These are phyloP conservation scores for Rhizopogon vesiculosus DNA, from an alignment of 768 basidiomycete species.

Conservation along the genomic window DNA sequence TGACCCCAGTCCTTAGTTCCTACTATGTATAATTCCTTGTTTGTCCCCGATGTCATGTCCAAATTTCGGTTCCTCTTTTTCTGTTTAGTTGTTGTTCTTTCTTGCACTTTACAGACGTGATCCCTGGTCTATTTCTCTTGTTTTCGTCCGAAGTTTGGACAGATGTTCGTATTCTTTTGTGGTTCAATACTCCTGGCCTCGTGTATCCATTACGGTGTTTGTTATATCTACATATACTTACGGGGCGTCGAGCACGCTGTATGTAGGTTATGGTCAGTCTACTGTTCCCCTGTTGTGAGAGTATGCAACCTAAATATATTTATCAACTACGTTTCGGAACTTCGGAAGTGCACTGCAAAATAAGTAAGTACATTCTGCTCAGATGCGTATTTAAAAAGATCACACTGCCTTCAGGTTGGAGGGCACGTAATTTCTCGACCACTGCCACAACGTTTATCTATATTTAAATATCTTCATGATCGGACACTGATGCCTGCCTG, in stretches of 20 bases:
- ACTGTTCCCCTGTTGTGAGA: slow-evolving; percentile 8
- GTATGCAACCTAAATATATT: neutral
- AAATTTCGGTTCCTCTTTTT: slow-evolving; percentile 6
- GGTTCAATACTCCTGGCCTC: slow-evolving; percentile 2
- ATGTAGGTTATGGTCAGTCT: slow-evolving; percentile 27
- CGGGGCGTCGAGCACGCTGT: slow-evolving; percentile 18
- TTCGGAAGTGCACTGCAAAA: too few relatives aligned
- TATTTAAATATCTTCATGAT: slow-evolving; percentile 3
- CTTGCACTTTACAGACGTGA: slow-evolving; percentile 7
- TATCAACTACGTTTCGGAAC: neutral
- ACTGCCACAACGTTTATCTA: neutral
- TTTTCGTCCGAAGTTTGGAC: neutral
- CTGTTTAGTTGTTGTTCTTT: slow-evolving; percentile 3
- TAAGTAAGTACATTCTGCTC: too few relatives aligned
- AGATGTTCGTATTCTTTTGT: neutral
- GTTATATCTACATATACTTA: slow-evolving; percentile 29
- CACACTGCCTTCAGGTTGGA: too few relatives aligned
- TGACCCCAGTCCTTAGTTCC: slow-evolving; percentile 12
- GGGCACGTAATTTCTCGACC: neutral
- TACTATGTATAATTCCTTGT: slow-evolving; percentile 8
- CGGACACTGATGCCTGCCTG: slow-evolving; percentile 48
- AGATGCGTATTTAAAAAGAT: too few relatives aligned
- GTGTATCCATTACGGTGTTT: slow-evolving; percentile 27
- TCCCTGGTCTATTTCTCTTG: neutral
- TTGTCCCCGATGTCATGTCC: slow-evolving; percentile 5